Percentiles rank a stretch among this genome's conserved stretches.
Conservation (phyloP, 768 basidiomycete genomes). For the Macrolepiota albuminosa region DNA sequence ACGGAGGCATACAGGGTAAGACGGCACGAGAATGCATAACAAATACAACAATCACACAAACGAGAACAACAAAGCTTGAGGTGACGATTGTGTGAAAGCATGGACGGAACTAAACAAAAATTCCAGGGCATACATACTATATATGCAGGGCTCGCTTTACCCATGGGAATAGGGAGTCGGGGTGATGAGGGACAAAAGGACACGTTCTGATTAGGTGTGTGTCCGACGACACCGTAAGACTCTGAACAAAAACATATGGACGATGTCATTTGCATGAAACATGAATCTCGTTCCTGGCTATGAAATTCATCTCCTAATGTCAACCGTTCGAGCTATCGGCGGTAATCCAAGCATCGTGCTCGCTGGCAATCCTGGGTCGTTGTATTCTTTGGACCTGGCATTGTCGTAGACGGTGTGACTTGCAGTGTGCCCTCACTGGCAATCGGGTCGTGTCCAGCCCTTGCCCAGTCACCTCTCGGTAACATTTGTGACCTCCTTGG, state of each 20-base stretch:
- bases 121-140: too few species aligned
- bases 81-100: too few species aligned
- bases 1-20: background rate
- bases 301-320: conserved; percentile 5
- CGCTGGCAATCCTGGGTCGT: conserved; percentile 44
- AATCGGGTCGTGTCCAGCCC: too few species aligned
- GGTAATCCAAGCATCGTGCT: conserved; percentile 10
- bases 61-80: too few species aligned
- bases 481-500: conserved; percentile 24
- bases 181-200: conserved; percentile 18
- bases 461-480: conserved; percentile 9
- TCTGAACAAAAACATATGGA: conserved; percentile 13
- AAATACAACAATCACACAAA: too few species aligned
- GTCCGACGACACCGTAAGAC: background rate
- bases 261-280: conserved; percentile 29
- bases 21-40: too few species aligned
- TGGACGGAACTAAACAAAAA: too few species aligned
- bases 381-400: conserved; percentile 25
- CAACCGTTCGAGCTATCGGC: conserved; percentile 11
- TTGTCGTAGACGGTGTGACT: conserved; percentile 3
- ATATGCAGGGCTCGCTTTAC: conserved; percentile 7
- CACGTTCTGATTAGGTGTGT: conserved; percentile 14
- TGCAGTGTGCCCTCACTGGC: conserved; percentile 16
- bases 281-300: conserved; percentile 31
- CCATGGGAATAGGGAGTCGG: conserved; percentile 18